Base-by-base conservation (phyloP, 371 early-diverging fungal species). In the Blastocladiella emersonii region DNA sequence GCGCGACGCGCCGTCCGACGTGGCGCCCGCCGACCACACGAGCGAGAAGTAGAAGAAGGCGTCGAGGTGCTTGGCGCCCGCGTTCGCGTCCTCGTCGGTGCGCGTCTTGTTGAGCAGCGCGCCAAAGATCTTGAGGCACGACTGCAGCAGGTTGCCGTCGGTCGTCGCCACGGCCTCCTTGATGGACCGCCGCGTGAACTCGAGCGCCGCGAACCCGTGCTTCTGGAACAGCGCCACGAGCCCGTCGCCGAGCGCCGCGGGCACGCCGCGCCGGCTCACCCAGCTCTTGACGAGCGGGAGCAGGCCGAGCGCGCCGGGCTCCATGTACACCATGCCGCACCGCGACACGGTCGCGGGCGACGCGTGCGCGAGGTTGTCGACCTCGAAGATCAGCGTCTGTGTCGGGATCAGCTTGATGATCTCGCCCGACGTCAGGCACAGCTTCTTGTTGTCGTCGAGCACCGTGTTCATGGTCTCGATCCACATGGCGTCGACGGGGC, bases 391-490 rank as follows among this genome's bases (percentile, higher is more conserved):
- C 74, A 82, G 76, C 8, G 76, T 77, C 65, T 82, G 82, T 0
- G 76, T 72, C 17, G 74, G 67, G 5, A 70, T 64, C 76, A 82
- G 77, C 62, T 82, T 82, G 67, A 82, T 82, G 63, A 82, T 82
- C 65, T 85, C 85, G 36, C 85, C 85, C 55, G 72, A 74, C 21
- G 71, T 76, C 55, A 85, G 64, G 65, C 85, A 84, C 15, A 85
- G 71, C 61, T 80, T 78, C 65, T 79, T 83, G 70, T 82, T 83
- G 67, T 82, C 83, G 68, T 85, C 85, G 56, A 85, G 67, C 3
- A 85, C 71, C 3, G 81, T 79, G 65, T 84, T 84, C 78, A 85
- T 83, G 65, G 75, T 74, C 63, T 85, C 85, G 34, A 85, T 80
- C 85, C 85, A 85, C 3, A 79, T 78, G 17, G 83, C 81, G 55